Conservation (phyloP, 345 rosid species). For the Syzygium jambos region DNA sequence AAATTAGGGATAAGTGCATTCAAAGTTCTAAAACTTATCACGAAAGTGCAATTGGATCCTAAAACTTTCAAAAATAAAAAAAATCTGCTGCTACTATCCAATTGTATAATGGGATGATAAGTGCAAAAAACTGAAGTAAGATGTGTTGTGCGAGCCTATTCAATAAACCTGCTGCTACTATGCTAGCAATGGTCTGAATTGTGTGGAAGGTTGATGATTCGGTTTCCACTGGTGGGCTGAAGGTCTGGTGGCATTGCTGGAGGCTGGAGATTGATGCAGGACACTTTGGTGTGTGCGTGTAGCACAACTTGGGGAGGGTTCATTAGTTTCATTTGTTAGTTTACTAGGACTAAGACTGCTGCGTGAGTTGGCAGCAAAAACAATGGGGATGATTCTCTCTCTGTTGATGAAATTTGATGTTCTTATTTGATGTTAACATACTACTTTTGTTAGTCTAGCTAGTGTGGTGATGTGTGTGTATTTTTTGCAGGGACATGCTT, state of each 20-base stretch:
- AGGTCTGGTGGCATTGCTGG: neutral
- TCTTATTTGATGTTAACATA: neutral
- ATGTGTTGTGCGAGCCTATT: neutral
- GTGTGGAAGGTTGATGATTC: neutral
- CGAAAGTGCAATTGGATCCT: too few species aligned
- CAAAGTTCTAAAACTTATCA: too few species aligned
- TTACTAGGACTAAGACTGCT: neutral
- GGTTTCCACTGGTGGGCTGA: neutral
- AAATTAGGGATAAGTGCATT: too few species aligned
- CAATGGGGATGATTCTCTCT: neutral
- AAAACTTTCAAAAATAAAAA: too few species aligned
- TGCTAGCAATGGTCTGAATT: neutral
- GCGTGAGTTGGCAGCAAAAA: neutral
- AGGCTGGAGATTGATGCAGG: neutral
- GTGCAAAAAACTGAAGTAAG: neutral
- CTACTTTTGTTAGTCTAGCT: neutral
- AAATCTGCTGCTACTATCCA: too few species aligned
- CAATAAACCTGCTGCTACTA: neutral
- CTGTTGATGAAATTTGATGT: neutral
- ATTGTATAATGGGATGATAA: too few species aligned
- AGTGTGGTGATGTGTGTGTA: neutral
- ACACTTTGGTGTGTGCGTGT: neutral
- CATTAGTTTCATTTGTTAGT: neutral
- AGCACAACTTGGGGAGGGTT: neutral
- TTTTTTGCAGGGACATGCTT: conserved; percentile 78